Evolutionary conservation across 2,329 filamentous ascomycete genomes (phyloP).

Genomic region (Fusarium sulawesiense): DNA sequence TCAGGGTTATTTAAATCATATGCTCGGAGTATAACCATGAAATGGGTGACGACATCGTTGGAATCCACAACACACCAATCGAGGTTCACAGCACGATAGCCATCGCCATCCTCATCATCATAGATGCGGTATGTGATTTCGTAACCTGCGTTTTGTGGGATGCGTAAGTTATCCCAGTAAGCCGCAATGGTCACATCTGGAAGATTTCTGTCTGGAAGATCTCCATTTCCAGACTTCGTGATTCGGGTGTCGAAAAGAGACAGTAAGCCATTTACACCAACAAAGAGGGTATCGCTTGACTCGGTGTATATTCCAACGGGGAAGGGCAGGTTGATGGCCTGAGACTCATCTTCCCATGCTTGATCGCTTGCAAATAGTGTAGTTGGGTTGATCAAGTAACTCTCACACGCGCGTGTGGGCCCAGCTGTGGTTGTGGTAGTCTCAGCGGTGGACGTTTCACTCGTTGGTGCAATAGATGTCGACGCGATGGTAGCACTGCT

Average conservation of each 20-base stretch:
- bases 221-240: not conserved
- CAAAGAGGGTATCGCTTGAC: not conserved
- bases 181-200: not conserved
- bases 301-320: not conserved
- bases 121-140: not conserved
- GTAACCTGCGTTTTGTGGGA: fast-evolving
- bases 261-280: not conserved
- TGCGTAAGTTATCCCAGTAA: not conserved
- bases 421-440: not conserved
- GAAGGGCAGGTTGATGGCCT: not conserved
- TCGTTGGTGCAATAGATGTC: not conserved
- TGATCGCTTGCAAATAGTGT: not conserved
- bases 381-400: not conserved
- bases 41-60: not conserved
- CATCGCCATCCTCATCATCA: not conserved
- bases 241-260: not conserved
- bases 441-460: not conserved
- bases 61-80: not conserved
- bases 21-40: not conserved
- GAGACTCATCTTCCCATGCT: not conserved
- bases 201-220: not conserved
- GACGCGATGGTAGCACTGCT: not conserved
- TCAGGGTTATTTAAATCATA: not conserved
- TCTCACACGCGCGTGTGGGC: not conserved
- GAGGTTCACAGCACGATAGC: not conserved